Conservation (phyloP, 352 stramenopile species). For the Phytophthora tubulina region DNA sequence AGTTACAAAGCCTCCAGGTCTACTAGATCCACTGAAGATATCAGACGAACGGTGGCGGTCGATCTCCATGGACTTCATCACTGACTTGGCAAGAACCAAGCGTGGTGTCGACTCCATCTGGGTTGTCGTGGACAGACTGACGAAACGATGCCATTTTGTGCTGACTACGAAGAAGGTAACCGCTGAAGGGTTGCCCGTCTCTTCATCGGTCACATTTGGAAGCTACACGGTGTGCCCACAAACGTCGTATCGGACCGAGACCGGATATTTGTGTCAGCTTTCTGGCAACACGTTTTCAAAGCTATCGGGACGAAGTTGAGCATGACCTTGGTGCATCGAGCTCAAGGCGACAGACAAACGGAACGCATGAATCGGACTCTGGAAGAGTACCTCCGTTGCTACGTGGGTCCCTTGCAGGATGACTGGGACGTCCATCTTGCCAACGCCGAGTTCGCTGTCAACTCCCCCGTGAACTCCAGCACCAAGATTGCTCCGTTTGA, state of each 20-base stretch:
- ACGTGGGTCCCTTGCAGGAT: no score
- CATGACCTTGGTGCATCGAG: no score
- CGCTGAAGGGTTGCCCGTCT: neutral
- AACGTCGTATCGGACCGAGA: neutral
- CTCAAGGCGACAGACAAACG: no score
- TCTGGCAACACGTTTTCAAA: neutral
- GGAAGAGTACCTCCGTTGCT: no score
- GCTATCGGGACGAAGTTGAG: neutral
- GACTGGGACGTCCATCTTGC: no score
- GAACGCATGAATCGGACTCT: no score
- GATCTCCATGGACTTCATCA: no score
- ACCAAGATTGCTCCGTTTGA: constrained; percentile 27
- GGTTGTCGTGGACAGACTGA: neutral
- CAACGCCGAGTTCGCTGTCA: no score
- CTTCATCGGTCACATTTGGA: neutral
- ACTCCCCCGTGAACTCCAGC: constrained; percentile 13
- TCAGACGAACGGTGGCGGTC: neutral
- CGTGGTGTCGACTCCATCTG: no score
- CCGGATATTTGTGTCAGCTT: neutral
- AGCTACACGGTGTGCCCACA: constrained; percentile 3
- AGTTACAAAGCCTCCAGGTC: constrained; percentile 13
- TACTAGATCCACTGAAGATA: constrained; percentile 14
- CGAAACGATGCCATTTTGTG: constrained; percentile 2
- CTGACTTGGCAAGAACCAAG: no score
- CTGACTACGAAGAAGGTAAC: neutral